Conservation (phyloP, 768 basidiomycete genomes). For the Exidia glandulosa region DNA sequence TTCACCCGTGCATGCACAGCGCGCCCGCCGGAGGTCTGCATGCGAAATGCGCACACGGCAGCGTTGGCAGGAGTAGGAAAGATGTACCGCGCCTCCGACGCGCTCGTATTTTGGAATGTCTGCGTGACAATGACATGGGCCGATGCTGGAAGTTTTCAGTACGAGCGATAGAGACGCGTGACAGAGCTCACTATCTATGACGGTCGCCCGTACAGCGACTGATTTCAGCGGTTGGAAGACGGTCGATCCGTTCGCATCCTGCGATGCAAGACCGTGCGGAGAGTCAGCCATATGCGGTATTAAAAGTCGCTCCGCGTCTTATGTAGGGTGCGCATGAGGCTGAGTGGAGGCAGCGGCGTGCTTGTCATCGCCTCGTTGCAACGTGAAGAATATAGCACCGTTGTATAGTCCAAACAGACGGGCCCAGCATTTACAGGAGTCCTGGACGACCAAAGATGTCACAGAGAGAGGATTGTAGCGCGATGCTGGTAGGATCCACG, state of each 20-base stretch:
- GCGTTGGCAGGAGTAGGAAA: conserved; percentile 49
- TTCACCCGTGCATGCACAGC: conserved; percentile 34
- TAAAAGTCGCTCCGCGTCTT: no score
- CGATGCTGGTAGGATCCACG: no score
- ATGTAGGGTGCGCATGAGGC: no score
- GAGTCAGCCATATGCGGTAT: not conserved
- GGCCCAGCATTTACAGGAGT: no score
- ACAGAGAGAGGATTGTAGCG: no score
- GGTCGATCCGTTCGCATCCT: not conserved
- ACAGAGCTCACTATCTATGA: not conserved
- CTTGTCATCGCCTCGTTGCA: no score
- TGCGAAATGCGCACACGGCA: conserved; percentile 44
- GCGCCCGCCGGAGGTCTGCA: conserved; percentile 33
- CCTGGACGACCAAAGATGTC: no score
- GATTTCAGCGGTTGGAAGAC: not conserved
- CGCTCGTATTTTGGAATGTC: not conserved
- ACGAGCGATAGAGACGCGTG: not conserved
- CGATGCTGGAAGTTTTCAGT: not conserved
- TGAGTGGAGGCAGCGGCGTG: no score
- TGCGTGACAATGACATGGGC: not conserved
- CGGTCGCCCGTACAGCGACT: not conserved
- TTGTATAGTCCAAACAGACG: no score
- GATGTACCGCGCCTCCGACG: conserved; percentile 22
- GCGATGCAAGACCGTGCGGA: not conserved
- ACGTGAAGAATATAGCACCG: no score